phyloP scores from a whole-genome alignment of 2,329 filamentous ascomycete genomes.

The Cercospora brassicicola region DNA sequence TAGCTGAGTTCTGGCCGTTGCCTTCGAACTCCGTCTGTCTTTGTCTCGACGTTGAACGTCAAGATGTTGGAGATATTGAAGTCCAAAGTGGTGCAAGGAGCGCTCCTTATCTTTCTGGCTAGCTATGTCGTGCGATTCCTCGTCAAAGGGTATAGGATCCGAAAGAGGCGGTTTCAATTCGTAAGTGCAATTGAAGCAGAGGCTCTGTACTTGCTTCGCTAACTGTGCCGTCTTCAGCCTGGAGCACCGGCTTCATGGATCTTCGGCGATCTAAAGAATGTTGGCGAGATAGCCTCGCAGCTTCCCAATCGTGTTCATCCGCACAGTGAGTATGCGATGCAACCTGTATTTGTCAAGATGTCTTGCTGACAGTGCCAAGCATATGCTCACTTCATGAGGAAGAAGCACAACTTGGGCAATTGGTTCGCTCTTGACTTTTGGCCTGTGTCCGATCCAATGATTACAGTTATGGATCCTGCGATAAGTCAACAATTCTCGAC shows the following conservation, averaged over 20 bases:
- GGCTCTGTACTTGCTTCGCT: not conserved
- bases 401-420: conserved; percentile 26
- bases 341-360: not conserved
- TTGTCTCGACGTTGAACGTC: not conserved
- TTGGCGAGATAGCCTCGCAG: conserved; percentile 19
- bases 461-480: conserved; percentile 26
- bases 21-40: not conserved
- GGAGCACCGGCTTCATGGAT: conserved; percentile 29
- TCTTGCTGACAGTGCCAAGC: conserved; percentile 9
- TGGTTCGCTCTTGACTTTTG: conserved; percentile 30
- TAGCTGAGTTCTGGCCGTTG: not conserved
- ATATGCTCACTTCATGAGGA: conserved; percentile 18
- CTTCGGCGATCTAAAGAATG: conserved; percentile 24
- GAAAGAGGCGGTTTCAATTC: conserved; percentile 4
- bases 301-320: conserved; percentile 13
- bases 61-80: conserved; percentile 10
- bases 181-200: not conserved
- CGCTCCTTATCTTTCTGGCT: not conserved
- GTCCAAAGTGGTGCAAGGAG: conserved; percentile 2
- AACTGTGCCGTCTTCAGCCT: conserved; percentile 11
- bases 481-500: conserved; percentile 26
- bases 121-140: conserved; percentile 9
- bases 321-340: conserved; percentile 5
- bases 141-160: conserved; percentile 4
- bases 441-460: conserved; percentile 25